Evolutionary conservation across 306 rosid genomes (phyloP), one percentile per base, ranked within the genome.

Genomic region (Sicyos baderoa): DNA sequence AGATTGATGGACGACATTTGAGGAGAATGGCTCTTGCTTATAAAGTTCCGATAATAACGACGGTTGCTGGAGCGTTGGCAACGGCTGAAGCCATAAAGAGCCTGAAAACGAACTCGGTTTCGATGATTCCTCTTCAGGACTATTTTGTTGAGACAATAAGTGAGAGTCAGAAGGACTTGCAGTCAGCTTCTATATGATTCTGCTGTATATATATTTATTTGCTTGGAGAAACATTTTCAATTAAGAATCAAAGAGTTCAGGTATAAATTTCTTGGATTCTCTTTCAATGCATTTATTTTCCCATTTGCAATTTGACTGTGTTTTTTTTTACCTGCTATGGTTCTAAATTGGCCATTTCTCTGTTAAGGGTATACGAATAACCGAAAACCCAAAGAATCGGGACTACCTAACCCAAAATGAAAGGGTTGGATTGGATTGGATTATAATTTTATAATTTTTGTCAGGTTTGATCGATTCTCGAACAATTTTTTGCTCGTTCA

Each of bases 81-180:
- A 88, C 96, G 63, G 90, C 96, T 6, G 96, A 91, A 70, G 97
- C 97, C n/a, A 88, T 90, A 74, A 86, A 65, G 72, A 90, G 97
- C 80, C 63, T 94, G 79, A 85, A 86, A 82, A 69, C 89, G 76
- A 79, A 82, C 44, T 32, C 89, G 23, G 52, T 88, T 67, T 81
- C 83, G 77, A 94, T 90, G 99, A 85, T 88, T n/a, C 95, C 99
- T 58, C 90, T 94, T 75, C 99, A 90, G 81, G 97, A 94, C 79
- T 90, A 85, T 81, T 69, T 83, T 37, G 70, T 71, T 7, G 86
- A 84, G 68, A 6, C 21, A 23, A 71, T 77, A 57, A 69, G 76
- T 21, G 86, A 51, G 56, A 55, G 52, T 68, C 47, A 57, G 32
- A 75, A 72, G 57, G 65, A 74, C 49, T 77, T 86, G 84, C 85